Base-by-base conservation (phyloP, 495 filamentous ascomycete species). In the Baudoinia panamericana region DNA sequence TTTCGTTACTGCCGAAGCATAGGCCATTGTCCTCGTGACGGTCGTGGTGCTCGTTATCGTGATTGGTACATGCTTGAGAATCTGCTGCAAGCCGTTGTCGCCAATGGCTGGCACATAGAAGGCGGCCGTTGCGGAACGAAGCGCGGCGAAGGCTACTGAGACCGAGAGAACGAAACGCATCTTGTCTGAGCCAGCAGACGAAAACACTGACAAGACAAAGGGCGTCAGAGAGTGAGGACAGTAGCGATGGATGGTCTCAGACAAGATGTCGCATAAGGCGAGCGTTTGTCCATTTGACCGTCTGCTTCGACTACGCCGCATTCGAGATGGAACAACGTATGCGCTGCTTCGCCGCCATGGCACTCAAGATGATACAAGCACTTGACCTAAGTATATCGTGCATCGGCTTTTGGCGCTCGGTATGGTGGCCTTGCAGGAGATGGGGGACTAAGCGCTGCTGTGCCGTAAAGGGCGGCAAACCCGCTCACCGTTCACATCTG, bases 361-460 rank as follows among this genome's bases (percentile, higher is more conserved):
- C 12, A n/a, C 38, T 19, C 20, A 34, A 20, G 5, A 11, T 6
- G 23, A 29, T 29, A 29, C 26, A 29, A 13, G 26, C 9, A 9
- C 9, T 23, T 15, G 16, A 20, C 18, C 20, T n/a, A n/a, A 8
- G 28, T 23, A 20, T 6, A 11, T 32, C 8, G 24, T 9, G n/a
- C n/a, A 6, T 30, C 12, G 25, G 19, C 12, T 23, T 43, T 35
- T 25, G 12, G 9, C 17, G 30, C 33, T 21, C 13, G 34, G 20
- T n/a, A 30, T 8, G 18, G 32, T 11, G 5, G 9, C 8, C 6
- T 13, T 8, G 22, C n/a, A n/a, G n/a, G n/a, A n/a, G n/a, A n/a
- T n/a, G n/a, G 12, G 21, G 12, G n/a, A 15, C 7, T 43, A 48
- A 36, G 38, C 45, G 45, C 45, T 49, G 40, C 40, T 49, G 46